Conservation (phyloP, 2,329 filamentous ascomycete genomes). For the Neonectria coccinea region DNA sequence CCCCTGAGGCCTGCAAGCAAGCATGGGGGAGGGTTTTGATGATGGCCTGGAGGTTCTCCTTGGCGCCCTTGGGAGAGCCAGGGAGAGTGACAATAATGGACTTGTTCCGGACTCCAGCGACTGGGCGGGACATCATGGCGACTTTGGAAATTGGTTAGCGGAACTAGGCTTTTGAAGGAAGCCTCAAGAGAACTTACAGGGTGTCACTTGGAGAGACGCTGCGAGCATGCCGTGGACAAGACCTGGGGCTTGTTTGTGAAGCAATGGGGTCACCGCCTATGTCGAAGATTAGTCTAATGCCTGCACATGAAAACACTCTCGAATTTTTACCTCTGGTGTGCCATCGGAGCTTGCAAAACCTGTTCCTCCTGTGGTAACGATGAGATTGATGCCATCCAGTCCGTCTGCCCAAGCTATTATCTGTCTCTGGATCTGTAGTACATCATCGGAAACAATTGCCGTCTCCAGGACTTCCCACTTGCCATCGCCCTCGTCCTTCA, state of each 20-base stretch:
- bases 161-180: not conserved
- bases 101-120: constrained; percentile 86
- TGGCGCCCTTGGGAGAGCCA: constrained; percentile 94
- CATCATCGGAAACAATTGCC: constrained; percentile 83
- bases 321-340: constrained; percentile 80
- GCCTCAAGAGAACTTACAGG: constrained; percentile 72
- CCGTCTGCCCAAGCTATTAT: constrained; percentile 81
- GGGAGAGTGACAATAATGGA: constrained; percentile 90
- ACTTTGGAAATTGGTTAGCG: constrained; percentile 66
- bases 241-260: constrained; percentile 88
- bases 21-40: constrained; percentile 94
- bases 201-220: constrained; percentile 85
- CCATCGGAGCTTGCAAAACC: constrained; percentile 88
- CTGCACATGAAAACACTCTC: not conserved
- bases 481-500: constrained; percentile 72
- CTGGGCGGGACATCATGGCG: constrained; percentile 95
- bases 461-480: constrained; percentile 78
- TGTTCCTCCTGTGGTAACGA: constrained; percentile 92
- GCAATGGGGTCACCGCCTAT: constrained; percentile 80
- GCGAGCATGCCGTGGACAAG: constrained; percentile 96
- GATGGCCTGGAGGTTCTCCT: constrained; percentile 90
- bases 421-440: constrained; percentile 78
- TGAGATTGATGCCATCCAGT: constrained; percentile 73
- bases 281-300: not conserved
- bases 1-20: constrained; percentile 88